Base-by-base conservation (phyloP, 441 rosid genomes). In the Gossypium davidsonii region DNA sequence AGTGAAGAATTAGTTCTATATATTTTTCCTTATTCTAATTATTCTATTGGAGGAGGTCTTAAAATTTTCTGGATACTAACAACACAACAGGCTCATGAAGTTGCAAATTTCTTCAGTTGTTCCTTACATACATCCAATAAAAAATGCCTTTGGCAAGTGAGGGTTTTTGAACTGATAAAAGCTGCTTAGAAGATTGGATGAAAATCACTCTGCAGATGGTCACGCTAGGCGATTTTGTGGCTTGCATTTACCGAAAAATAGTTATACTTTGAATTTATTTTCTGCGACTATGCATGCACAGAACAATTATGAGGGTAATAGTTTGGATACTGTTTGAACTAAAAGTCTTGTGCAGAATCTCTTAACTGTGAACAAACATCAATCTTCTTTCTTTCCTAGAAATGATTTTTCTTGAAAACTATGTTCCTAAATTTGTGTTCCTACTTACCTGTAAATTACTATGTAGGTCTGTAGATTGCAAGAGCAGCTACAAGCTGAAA, bases 401-500 rank as follows among this genome's bases (percentile, higher is more conserved):
- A 39, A 25, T 46, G 70, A 20, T 18, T 70, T 34, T 34, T 70
- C 34, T 42, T 58, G 10, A 10, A 17, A 42, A 34, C 42, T 51
- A 14, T 63, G 31, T 4, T 18, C 12, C n/a, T 12, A 31, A 48
- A 53, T 12, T 56, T 34, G 7, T 14, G 15, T 37, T 53, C 70
- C 31, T 61, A 23, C 51, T 77, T 31, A 75, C 58, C 68, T 69
- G 74, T 71, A 61, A 73, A 70, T 85, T 75, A 76, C 64, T 73
- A 2, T 79, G 69, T 70, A 91, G 97, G 96, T 94, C 21, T 85
- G 95, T 74, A 87, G 99, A 85, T 85, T 95, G 83, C 99, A 92
- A 88, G 99, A 95, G 85, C 99, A 95, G 84, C 84, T 95, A 82
- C 98, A 95, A 87, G 98, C 99, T 6, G 98, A 95, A 81, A 90